phyloP scores from a whole-genome alignment of 768 basidiomycete species.

The Cystofilobasidium bisporidii region DNA sequence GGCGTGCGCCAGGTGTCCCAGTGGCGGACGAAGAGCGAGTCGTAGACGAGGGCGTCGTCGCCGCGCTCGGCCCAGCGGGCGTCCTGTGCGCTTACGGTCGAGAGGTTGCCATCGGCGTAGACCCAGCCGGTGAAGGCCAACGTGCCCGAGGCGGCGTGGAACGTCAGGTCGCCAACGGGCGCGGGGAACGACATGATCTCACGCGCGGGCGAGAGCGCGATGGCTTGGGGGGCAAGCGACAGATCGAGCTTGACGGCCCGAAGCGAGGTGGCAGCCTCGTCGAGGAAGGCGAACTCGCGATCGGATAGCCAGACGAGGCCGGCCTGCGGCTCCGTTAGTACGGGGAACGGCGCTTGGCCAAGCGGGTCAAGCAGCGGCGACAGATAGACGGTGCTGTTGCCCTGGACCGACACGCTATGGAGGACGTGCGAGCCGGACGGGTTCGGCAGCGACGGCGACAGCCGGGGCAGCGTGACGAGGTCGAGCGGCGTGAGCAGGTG shows the following conservation, averaged over 20 bases:
- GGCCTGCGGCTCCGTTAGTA: background rate
- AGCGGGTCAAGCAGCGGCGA: conserved; percentile 24
- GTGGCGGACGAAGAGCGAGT: conserved; percentile 59
- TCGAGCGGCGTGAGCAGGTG: conserved; percentile 17
- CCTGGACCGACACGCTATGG: conserved; percentile 7
- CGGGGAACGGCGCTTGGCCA: background rate
- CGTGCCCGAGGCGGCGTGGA: background rate
- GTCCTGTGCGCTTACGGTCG: conserved; percentile 59
- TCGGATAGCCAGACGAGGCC: conserved; percentile 33
- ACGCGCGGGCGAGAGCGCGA: conserved; percentile 18
- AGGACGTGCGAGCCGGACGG: conserved; percentile 11
- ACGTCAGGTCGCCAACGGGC: conserved; percentile 47
- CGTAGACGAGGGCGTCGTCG: conserved; percentile 61
- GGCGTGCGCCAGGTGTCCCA: conserved; percentile 68
- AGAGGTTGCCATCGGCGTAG: conserved; percentile 55
- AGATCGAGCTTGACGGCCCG: conserved; percentile 30
- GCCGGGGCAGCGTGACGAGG: conserved; percentile 13
- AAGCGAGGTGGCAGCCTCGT: conserved; percentile 30
- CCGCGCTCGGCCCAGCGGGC: conserved; percentile 57
- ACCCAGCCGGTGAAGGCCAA: conserved; percentile 71
- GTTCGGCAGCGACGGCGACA: background rate
- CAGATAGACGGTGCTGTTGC: conserved; percentile 16
- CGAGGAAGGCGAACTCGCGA: conserved; percentile 29
- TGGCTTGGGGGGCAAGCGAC: conserved; percentile 5
- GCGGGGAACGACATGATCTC: conserved; percentile 19